Percentiles rank a stretch among this genome's conserved stretches.
These are phyloP conservation scores for Neurospora discreta DNA, from an alignment of 495 filamentous ascomycete genomes.

Conservation along the genomic window DNA sequence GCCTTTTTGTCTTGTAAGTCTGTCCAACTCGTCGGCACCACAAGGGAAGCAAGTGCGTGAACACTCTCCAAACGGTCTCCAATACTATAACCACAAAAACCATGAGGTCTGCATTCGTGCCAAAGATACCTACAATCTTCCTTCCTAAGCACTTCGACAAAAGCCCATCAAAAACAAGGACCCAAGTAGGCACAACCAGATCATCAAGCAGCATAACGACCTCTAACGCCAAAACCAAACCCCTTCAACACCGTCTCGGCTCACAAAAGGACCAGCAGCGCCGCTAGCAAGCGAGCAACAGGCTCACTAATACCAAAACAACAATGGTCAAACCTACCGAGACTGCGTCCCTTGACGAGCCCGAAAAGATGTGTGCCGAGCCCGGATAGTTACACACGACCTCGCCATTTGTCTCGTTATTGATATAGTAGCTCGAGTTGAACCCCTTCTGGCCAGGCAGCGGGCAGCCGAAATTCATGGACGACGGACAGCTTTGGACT, in stretches of 20 bases:
- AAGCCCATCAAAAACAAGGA: not conserved
- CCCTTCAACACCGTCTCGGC: not conserved
- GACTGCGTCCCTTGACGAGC: conserved; percentile 4
- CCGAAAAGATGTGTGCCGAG: conserved; percentile 26
- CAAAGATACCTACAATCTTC: not conserved
- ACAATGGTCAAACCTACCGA: conserved; percentile 10
- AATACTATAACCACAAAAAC: not conserved
- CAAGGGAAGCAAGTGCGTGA: not conserved
- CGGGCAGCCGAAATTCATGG: conserved; percentile 71
- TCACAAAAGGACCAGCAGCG: not conserved
- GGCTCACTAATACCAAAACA: conserved; percentile 6
- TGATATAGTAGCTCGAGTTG: conserved; percentile 52
- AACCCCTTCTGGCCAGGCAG: conserved; percentile 37
- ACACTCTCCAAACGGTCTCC: not conserved
- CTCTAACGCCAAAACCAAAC: not conserved
- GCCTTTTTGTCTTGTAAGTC: not conserved
- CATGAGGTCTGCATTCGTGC: not conserved
- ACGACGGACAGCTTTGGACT: conserved; percentile 73
- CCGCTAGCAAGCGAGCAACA: not conserved
- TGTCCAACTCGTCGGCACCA: not conserved
- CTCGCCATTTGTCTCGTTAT: conserved; percentile 11
- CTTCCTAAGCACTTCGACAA: not conserved
- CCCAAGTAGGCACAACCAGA: not conserved
- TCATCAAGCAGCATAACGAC: not conserved
- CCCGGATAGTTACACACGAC: conserved; percentile 39